Conservation (phyloP, 768 basidiomycete species). For the Panus rudis region DNA sequence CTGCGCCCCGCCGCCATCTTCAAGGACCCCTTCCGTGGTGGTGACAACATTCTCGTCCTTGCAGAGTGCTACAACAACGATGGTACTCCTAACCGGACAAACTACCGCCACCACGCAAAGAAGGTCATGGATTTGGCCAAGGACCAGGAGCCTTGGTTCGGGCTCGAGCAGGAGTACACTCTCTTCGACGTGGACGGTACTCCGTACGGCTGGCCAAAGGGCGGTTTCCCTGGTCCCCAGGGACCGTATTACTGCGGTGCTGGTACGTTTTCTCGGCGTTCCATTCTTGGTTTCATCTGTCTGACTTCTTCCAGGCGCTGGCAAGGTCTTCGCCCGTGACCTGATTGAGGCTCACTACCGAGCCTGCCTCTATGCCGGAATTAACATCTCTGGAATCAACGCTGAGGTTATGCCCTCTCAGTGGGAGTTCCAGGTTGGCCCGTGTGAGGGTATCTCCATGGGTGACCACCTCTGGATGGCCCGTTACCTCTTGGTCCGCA, state of each 20-base stretch:
- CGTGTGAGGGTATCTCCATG: slow-evolving; percentile 96
- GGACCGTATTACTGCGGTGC: slow-evolving; percentile 99
- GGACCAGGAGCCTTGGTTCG: slow-evolving; percentile 85
- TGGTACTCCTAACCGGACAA: slow-evolving; percentile 95
- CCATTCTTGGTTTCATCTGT: slow-evolving; percentile 1
- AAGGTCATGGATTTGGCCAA: slow-evolving; percentile 95
- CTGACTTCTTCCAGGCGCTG: slow-evolving; percentile 55
- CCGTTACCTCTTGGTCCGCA: slow-evolving; percentile 89
- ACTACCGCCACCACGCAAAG: slow-evolving; percentile 88
- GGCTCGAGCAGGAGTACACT: slow-evolving; percentile 98
- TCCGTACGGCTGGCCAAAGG: slow-evolving; percentile 96
- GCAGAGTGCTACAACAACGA: slow-evolving; percentile 99
- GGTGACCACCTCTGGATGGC: slow-evolving; percentile 99
- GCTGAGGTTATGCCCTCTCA: slow-evolving; percentile 99
- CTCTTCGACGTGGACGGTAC: slow-evolving; percentile 88
- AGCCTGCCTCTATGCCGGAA: slow-evolving; percentile 87
- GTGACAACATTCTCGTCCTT: slow-evolving; percentile 95
- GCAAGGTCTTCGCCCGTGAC: slow-evolving; percentile 97
- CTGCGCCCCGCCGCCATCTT: slow-evolving; percentile 96
- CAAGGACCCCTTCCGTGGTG: slow-evolving; percentile 98
- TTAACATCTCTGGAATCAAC: slow-evolving; percentile 99
- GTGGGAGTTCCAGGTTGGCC: slow-evolving; percentile 99
- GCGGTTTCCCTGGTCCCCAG: slow-evolving; percentile 98
- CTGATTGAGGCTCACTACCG: slow-evolving; percentile 99
- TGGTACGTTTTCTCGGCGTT: slow-evolving; percentile 43